These are phyloP conservation scores for Macroventuria anomochaeta DNA, from an alignment of 2,329 filamentous ascomycete species.

Conservation along the genomic window DNA sequence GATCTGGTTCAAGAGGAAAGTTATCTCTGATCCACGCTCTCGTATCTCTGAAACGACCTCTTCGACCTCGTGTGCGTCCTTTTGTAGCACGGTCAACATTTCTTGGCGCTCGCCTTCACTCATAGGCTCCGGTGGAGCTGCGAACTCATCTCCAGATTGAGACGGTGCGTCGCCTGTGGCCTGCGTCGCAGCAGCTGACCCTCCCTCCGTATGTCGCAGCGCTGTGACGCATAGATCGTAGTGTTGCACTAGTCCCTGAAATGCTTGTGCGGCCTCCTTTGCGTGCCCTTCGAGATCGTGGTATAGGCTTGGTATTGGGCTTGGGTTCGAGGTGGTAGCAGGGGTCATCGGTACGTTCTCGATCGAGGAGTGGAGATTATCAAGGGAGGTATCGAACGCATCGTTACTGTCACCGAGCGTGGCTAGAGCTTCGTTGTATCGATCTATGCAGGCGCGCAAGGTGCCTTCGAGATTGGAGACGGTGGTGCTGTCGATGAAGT, in stretches of 20 bases:
- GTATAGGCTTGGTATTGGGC: constrained; percentile 56
- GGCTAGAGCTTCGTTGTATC: constrained; percentile 72
- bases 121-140: constrained; percentile 69
- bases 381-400: constrained; percentile 76
- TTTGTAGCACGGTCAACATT: constrained; percentile 80
- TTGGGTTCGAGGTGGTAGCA: constrained; percentile 37
- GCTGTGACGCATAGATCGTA: constrained; percentile 94
- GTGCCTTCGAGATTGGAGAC: constrained; percentile 70
- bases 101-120: constrained; percentile 78
- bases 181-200: constrained; percentile 56
- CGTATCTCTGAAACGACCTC: constrained; percentile 72
- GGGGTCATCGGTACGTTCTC: constrained; percentile 42
- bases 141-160: constrained; percentile 36
- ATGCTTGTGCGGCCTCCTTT: constrained; percentile 78
- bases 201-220: constrained; percentile 81
- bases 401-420: constrained; percentile 60
- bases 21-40: constrained; percentile 78
- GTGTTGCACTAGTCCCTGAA: constrained; percentile 82
- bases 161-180: constrained; percentile 46
- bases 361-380: constrained; percentile 45
- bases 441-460: constrained; percentile 73
- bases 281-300: constrained; percentile 72
- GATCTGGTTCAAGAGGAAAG: constrained; percentile 70
- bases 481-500: constrained; percentile 77
- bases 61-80: constrained; percentile 70